phyloP scores from a whole-genome alignment of 2,329 filamentous ascomycete genomes.

The Ustulina deusta region DNA sequence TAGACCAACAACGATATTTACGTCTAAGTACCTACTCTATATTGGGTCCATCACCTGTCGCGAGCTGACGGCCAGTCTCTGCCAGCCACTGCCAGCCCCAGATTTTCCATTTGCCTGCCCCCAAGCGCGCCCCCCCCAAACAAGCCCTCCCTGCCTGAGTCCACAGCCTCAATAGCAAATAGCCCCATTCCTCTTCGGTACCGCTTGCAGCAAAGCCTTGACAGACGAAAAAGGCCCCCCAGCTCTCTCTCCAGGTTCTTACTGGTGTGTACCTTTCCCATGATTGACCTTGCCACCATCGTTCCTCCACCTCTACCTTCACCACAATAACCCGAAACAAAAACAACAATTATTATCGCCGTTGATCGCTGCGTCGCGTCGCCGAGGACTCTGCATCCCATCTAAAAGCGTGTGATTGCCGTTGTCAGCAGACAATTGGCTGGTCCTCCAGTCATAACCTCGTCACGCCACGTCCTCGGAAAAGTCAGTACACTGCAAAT shows the following conservation, averaged over 20 bases:
- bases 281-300: slow-evolving; percentile 34
- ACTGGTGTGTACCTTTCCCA: slow-evolving; percentile 36
- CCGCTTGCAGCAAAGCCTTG: slow-evolving; percentile 42
- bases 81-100: slow-evolving; percentile 36
- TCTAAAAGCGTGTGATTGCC: slow-evolving; percentile 42
- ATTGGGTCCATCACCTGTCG: slow-evolving; percentile 18
- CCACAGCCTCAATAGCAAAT: slow-evolving; percentile 34
- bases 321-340: slow-evolving; percentile 36
- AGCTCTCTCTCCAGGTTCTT: slow-evolving; percentile 32
- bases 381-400: slow-evolving; percentile 35
- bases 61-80: slow-evolving; percentile 24
- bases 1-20: too few relatives aligned
- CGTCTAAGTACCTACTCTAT: neutral
- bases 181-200: slow-evolving; percentile 40
- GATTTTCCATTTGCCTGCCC: slow-evolving; percentile 34
- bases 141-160: slow-evolving; percentile 32
- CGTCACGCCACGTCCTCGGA: slow-evolving; percentile 44
- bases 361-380: slow-evolving; percentile 37
- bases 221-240: slow-evolving; percentile 27
- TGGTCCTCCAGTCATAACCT: slow-evolving; percentile 42
- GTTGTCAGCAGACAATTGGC: slow-evolving; percentile 49
- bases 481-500: slow-evolving; percentile 38
- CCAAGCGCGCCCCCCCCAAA: slow-evolving; percentile 19
- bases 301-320: slow-evolving; percentile 37
- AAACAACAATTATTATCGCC: slow-evolving; percentile 33